Percentiles rank a stretch among this genome's conserved stretches.
Evolutionary conservation across 768 basidiomycete species (phyloP).

Genomic region (Tricholoma sp.): DNA sequence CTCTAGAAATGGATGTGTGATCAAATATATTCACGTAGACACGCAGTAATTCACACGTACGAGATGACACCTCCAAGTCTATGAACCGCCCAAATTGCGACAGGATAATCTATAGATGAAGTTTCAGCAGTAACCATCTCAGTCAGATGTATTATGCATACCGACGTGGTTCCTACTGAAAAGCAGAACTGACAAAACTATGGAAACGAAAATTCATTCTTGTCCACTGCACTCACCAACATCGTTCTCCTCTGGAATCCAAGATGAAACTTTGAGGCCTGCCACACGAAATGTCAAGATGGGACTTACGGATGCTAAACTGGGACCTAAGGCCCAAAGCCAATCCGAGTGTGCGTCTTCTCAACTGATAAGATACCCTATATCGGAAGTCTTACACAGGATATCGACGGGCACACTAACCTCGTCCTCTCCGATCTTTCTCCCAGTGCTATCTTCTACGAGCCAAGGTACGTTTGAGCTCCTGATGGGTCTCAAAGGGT

Average conservation of each 20-base stretch:
- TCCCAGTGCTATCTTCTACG: constrained; percentile 46
- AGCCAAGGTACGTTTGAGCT: constrained; percentile 34
- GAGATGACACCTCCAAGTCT: constrained; percentile 52
- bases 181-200: constrained; percentile 41
- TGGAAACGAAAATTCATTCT: background rate
- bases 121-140: background rate
- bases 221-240: constrained; percentile 41
- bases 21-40: background rate
- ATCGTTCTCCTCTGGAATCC: constrained; percentile 37
- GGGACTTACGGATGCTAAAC: constrained; percentile 38
- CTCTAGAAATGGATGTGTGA: constrained; percentile 19
- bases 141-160: background rate
- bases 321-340: constrained; percentile 40
- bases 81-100: constrained; percentile 54
- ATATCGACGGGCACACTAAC: constrained; percentile 18
- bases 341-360: constrained; percentile 39
- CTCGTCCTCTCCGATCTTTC: constrained; percentile 32
- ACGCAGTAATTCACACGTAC: constrained; percentile 27
- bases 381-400: background rate
- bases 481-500: constrained; percentile 36
- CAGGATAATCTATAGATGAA: constrained; percentile 40
- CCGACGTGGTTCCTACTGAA: constrained; percentile 68
- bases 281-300: background rate
- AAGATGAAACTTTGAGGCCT: background rate
- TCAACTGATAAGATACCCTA: constrained; percentile 27